Base-by-base conservation (phyloP, 129 eudicot genomes). In the Calendula officinalis region DNA sequence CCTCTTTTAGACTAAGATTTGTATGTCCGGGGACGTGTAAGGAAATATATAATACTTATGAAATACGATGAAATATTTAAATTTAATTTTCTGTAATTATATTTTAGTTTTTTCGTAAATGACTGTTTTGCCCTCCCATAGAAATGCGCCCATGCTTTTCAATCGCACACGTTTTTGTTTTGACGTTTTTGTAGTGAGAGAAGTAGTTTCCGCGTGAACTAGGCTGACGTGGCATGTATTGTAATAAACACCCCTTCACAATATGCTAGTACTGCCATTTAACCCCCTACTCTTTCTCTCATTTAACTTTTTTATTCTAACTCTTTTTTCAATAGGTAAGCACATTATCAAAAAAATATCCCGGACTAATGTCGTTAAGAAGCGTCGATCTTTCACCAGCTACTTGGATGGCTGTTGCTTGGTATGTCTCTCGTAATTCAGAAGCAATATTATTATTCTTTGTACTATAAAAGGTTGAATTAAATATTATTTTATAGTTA, bases 321-420 rank as follows among this genome's bases (percentile, higher is more conserved):
- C n/a, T n/a, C n/a, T n/a, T 16, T 37, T 8, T 35, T 66, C n/a
- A 56, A 57, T 73, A 87, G 95, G 79, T 83, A 12, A 55, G 49
- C 49, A 57, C 79, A 46, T 73, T 87, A 55, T 77, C 90, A 34
- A 76, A 80, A 81, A 83, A 75, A 44, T 83, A 78, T 77, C 87
- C 90, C 0, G 83, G 95, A 63, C 70, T 87, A 12, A 81, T 87
- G 95, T 80, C 90, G 5, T 47, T 87, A 77, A 83, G 90, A 77
- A 83, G 83, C 40, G 90, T 83, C 8, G 88, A 87, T 71, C 90
- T 86, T 62, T 86, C 87, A 53, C 90, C 95, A 1, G 95, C 90
- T 75, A 78, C 81, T 66, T 86, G 95, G 95, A 79, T 87, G 81
- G 81, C 95, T 5, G 83, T 87, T 56, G 95, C 95, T 62, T 87